Evolutionary conservation across 805 yeast species (phyloP), one percentile per base, ranked within the genome.

Genomic region (Ogataea thermomethanolica): DNA sequence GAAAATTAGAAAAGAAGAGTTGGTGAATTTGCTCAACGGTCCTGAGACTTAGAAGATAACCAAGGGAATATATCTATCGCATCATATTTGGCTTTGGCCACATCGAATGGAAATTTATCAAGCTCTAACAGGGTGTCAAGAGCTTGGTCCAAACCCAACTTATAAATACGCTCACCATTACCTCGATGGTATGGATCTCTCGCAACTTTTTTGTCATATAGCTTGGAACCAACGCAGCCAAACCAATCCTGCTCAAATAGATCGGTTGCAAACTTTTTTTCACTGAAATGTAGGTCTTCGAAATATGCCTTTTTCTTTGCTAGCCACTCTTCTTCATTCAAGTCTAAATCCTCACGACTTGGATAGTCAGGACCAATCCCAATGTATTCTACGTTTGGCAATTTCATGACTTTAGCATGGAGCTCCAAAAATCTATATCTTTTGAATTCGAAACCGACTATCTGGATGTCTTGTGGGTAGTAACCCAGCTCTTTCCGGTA

Each of bases 371-470:
- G 93, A 7, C 75, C 71, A 44, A 74, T 67, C 0, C 88, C 84
- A 23, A 79, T 56, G 50, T 81, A 84, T 1, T 63, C 56, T 1
- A 76, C 65, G 4, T 58, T 55, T 0, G 74, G 69, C 37, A 64
- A 71, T 12, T 62, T 66, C 27, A 84, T 58, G 0, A 81, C 79
- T n/a, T 51, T 51, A 9, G 78, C 64, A 60, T 84, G 93, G 28
- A 65, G 56, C 0, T 70, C 52, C 12, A 78, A 33, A 53, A 85
- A 86, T 37, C 95, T 65, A 13, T 56, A 54, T 39, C 76, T 62
- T 53, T 87, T 87, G 61, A 87, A 87, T 32, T 79, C 88, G 56
- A 84, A 84, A 2, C 95, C 93, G 3, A 79, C 74, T 3, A 87
- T 69, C 0, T 78, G 74, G 3, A 85, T 64, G 2, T 48, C 48